Base-by-base conservation (phyloP, 164 flowering plant genomes). In the Euptelea pleiosperma region DNA sequence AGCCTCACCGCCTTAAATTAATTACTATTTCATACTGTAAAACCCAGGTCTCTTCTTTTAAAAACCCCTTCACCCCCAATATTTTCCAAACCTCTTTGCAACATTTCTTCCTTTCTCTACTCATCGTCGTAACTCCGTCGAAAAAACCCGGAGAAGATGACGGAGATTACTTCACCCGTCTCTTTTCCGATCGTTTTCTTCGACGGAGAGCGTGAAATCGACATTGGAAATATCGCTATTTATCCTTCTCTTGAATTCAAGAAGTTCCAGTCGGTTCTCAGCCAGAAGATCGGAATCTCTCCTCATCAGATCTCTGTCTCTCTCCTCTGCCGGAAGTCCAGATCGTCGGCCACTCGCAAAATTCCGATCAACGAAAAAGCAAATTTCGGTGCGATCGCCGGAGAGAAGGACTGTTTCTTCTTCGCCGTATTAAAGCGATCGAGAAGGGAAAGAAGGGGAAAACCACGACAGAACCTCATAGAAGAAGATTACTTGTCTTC, bases 201-300 rank as follows among this genome's bases (percentile, higher is more conserved):
- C 75, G 86, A 88, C 62, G 96, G 92, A 18, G 78, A 76, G 52
- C 34, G 58, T 2, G 86, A 85, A 57, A 72, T 63, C 21, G 62
- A 59, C 63, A 48, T 82, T 47, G 91, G 91, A 0, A 45, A 67
- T 34, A 58, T 85, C 36, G 19, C 6, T 6, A 48, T 88, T 10
- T 15, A 52, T 22, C 67, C 76, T 0, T 24, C 64, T 1, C 39
- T 72, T 24, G 72, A 62, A 0, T 82, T 75, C 81, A 75, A 66
- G 69, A 14, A 25, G 9, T 68, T 85, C 25, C 83, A 69, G 30
- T 47, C 68, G 2, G 10, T 67, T 18, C 42, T 85, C 15, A 61
- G 78, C 63, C 72, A 62, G 49, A 70, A 28, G 62, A 80, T 83
- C 63, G 89, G 89, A 0, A 64, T 83, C 31, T 62, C 86, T 4